A percentile compares a stretch with the other conserved stretches of the same genome.
These are phyloP conservation scores for Hypsizygus marmoreus DNA, from an alignment of 768 basidiomycete genomes.

Conservation along the genomic window DNA sequence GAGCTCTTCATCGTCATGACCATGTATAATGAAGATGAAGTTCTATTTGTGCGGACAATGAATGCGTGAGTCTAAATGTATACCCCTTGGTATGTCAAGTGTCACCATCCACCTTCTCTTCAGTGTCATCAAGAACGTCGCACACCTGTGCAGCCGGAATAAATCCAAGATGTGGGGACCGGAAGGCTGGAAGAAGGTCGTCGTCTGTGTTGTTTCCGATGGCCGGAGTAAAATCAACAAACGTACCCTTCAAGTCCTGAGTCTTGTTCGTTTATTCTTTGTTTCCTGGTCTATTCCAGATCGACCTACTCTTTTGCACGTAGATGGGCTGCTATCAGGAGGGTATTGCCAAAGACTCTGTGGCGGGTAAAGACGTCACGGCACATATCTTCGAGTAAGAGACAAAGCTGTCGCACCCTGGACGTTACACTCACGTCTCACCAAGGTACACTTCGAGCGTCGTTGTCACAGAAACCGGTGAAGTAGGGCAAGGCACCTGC, in stretches of 20 bases:
- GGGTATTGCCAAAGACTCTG: constrained; percentile 86
- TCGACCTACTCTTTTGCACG: neutral
- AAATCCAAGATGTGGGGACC: constrained; percentile 84
- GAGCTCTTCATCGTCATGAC: constrained; percentile 97
- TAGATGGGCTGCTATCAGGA: constrained; percentile 90
- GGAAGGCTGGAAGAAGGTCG: constrained; percentile 89
- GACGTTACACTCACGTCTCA: constrained; percentile 2
- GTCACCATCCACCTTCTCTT: constrained; percentile 11
- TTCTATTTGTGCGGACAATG: constrained; percentile 79
- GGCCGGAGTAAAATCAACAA: constrained; percentile 87
- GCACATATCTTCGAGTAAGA: constrained; percentile 90
- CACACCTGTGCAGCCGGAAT: constrained; percentile 70
- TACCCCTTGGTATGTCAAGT: constrained; percentile 1
- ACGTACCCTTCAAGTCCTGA: constrained; percentile 87
- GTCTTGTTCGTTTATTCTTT: constrained; percentile 51
- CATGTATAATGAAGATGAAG: constrained; percentile 93
- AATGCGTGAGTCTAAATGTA: constrained; percentile 59
- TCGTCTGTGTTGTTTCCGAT: constrained; percentile 86
- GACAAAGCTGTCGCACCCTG: neutral
- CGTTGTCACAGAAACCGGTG: constrained; percentile 76
- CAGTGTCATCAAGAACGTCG: constrained; percentile 85
- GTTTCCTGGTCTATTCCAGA: neutral
- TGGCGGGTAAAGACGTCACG: constrained; percentile 87
- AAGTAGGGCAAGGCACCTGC: constrained; percentile 73
- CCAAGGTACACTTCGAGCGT: constrained; percentile 76